A percentile compares a stretch with the other conserved stretches of the same genome.
These are phyloP conservation scores for Parsonsia alboflavescens DNA, from an alignment of 257 asterid genomes.

Conservation along the genomic window DNA sequence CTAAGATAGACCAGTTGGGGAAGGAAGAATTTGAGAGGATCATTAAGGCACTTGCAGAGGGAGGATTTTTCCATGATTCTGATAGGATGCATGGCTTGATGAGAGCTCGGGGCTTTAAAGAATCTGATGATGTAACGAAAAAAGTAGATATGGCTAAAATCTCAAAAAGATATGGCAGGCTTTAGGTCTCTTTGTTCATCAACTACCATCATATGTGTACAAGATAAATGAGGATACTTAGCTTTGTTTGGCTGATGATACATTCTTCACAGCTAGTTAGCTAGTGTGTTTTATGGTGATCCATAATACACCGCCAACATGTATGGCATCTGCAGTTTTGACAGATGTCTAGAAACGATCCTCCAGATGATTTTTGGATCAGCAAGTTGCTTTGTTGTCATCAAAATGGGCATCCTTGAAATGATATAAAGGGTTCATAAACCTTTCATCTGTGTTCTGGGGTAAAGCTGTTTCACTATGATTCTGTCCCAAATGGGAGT, in stretches of 20 bases:
- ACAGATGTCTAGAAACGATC: too few species aligned
- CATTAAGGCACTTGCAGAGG: conserved; percentile 41
- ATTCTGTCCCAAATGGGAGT: neutral
- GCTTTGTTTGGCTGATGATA: neutral
- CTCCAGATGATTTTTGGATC: too few species aligned
- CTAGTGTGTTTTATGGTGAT: neutral
- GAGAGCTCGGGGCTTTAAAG: conserved; percentile 50
- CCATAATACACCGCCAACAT: too few species aligned
- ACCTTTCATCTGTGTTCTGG: too few species aligned
- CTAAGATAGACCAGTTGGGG: conserved; percentile 58
- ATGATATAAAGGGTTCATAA: too few species aligned
- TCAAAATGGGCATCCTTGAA: too few species aligned
- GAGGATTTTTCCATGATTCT: conserved; percentile 67
- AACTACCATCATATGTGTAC: too few species aligned
- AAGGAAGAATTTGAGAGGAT: conserved; percentile 52
- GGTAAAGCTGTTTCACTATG: neutral
- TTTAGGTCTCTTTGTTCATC: neutral
- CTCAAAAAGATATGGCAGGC: conserved; percentile 10
- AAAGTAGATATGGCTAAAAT: too few species aligned
- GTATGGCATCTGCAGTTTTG: too few species aligned
- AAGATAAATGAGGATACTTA: too few species aligned
- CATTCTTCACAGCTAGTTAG: neutral
- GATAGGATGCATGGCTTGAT: conserved; percentile 40
- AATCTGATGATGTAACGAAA: conserved; percentile 9
- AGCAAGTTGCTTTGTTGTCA: too few species aligned